phyloP scores from a whole-genome alignment of 1,284 basidiomycete genomes.

The Ustilago nuda region DNA sequence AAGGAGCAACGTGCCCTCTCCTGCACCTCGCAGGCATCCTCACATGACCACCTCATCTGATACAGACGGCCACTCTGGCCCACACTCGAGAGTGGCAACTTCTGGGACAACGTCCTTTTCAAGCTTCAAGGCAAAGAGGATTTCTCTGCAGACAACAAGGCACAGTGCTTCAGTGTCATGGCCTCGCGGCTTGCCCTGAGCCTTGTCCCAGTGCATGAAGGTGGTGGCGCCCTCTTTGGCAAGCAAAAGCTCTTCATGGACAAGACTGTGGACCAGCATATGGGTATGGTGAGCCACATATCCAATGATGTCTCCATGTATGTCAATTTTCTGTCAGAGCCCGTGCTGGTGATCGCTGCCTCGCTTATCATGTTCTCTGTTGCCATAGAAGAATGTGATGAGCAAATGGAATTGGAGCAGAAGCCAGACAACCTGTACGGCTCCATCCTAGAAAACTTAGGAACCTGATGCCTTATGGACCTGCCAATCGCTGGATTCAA shows the following conservation, averaged over 20 bases:
- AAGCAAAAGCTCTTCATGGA: not conserved
- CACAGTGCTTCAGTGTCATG: constrained; percentile 12
- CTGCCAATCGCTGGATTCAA: not conserved
- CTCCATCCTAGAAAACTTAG: constrained; percentile 5
- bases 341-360: constrained; percentile 15
- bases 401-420: too few relatives aligned
- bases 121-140: not conserved
- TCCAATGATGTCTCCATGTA: not conserved
- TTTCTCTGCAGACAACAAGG: not conserved
- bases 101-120: constrained; percentile 3
- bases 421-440: not conserved
- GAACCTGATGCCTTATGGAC: not conserved
- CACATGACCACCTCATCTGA: not conserved
- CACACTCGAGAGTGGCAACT: not conserved
- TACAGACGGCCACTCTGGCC: constrained; percentile 21
- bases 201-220: not conserved
- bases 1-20: not conserved
- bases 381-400: not conserved
- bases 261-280: constrained; percentile 14
- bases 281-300: constrained; percentile 6
- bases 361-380: constrained; percentile 16
- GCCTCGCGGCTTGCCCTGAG: constrained; percentile 11
- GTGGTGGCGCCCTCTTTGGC: not conserved
- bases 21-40: not conserved
- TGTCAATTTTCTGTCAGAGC: constrained; percentile 9